Evolutionary conservation across 2,329 filamentous ascomycete genomes (phyloP).

Genomic region (Trichoderma afroharzianum): DNA sequence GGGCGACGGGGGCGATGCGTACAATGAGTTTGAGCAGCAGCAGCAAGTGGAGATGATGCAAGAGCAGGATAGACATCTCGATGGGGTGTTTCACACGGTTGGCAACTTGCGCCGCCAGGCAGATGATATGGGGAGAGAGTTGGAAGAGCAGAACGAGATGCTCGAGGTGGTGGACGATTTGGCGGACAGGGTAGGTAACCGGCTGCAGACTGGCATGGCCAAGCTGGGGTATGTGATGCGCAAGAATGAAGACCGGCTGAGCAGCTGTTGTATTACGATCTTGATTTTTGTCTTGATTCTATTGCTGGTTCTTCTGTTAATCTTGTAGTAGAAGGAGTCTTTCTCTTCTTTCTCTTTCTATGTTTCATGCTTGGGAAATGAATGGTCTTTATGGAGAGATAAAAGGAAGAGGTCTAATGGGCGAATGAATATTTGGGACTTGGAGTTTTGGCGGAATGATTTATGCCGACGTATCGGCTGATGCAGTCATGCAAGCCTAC

Average conservation of each 20-base stretch:
- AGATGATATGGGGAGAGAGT: constrained; percentile 90
- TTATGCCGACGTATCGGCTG: neutral
- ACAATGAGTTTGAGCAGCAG: constrained; percentile 83
- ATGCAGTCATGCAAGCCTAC: neutral
- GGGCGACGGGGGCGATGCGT: constrained; percentile 55
- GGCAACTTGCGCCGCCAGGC: constrained; percentile 88
- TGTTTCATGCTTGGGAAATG: neutral
- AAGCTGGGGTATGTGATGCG: constrained; percentile 81
- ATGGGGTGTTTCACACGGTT: constrained; percentile 89
- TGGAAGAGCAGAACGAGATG: constrained; percentile 92
- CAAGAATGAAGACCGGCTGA: constrained; percentile 83
- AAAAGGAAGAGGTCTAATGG: constrained; percentile 3
- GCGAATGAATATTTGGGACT: neutral
- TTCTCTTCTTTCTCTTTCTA: neutral
- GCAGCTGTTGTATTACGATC: constrained; percentile 85
- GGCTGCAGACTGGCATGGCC: constrained; percentile 80
- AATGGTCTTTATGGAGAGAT: neutral
- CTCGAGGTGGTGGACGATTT: constrained; percentile 79
- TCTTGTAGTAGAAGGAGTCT: constrained; percentile 43
- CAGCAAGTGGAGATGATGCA: constrained; percentile 89
- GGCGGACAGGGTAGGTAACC: constrained; percentile 81
- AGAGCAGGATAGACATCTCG: constrained; percentile 89
- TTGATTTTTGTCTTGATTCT: constrained; percentile 87
- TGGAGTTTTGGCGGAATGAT: neutral
- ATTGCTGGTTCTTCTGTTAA: constrained; percentile 72